Percentiles rank a stretch among this genome's conserved stretches.
Evolutionary conservation across 805 yeast genomes (phyloP).

Genomic region (Sugiyamaella mastotermitis): DNA sequence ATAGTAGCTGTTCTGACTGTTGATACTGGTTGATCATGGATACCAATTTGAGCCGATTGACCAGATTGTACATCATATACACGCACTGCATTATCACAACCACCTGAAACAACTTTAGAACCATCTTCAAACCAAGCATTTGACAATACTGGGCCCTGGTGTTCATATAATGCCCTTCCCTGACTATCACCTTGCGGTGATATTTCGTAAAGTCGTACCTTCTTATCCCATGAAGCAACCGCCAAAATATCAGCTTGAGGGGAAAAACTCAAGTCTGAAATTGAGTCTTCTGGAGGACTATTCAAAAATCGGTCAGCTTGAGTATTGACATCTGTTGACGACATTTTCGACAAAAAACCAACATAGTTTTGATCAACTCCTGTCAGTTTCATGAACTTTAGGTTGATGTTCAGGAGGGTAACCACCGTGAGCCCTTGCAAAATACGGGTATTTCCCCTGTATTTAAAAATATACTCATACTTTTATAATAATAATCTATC

Average conservation of each 20-base stretch:
- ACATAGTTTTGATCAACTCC: too few relatives aligned
- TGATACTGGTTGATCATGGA: constrained; percentile 76
- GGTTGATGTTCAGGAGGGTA: too few relatives aligned
- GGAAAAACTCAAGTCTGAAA: constrained; percentile 80
- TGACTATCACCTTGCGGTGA: constrained; percentile 68
- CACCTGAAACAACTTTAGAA: constrained; percentile 79
- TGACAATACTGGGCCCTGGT: constrained; percentile 78
- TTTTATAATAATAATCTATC: too few relatives aligned
- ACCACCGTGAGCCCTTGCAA: too few relatives aligned
- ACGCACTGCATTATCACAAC: constrained; percentile 83
- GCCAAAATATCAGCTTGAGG: constrained; percentile 81
- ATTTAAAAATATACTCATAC: too few relatives aligned
- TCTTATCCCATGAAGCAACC: constrained; percentile 90
- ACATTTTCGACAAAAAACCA: too few relatives aligned
- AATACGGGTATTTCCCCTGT: too few relatives aligned
- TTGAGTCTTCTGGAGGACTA: constrained; percentile 88
- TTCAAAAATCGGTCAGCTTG: constrained; percentile 33
- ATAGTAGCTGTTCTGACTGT: constrained; percentile 62
- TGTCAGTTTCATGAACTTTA: too few relatives aligned
- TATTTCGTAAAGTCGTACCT: constrained; percentile 87
- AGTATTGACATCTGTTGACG: constrained; percentile 14
- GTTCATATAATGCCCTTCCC: constrained; percentile 85
- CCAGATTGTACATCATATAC: constrained; percentile 77
- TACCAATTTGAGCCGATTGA: constrained; percentile 78
- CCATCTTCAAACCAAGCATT: constrained; percentile 86